Conservation (phyloP, 163 green algal species). For the Chlamydomonas reinhardtii region DNA sequence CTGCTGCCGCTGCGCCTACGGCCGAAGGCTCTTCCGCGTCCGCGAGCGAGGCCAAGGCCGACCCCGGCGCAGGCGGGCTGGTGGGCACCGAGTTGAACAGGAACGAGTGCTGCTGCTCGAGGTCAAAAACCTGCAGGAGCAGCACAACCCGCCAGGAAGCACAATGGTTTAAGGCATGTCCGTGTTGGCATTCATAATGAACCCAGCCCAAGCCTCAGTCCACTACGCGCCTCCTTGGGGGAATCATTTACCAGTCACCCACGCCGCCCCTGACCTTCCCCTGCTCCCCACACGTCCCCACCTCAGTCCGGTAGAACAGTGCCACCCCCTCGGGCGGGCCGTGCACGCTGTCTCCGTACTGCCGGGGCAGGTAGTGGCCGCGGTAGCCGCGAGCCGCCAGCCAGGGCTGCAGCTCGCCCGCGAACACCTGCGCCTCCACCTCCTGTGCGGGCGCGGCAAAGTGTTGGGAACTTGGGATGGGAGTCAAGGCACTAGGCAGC, state of each 20-base stretch:
- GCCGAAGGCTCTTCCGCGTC: neutral
- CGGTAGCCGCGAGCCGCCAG: slow-evolving; percentile 53
- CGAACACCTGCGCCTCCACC: slow-evolving; percentile 65
- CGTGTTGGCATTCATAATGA: no score
- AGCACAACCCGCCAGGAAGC: no score
- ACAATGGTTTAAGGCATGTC: no score
- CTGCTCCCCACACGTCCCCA: no score
- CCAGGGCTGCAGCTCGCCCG: slow-evolving; percentile 57
- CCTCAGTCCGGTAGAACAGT: slow-evolving; percentile 54
- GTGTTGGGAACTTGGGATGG: no score
- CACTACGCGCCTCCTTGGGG: no score
- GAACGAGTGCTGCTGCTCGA: neutral
- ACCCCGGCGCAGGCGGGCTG: neutral
- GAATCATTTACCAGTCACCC: no score
- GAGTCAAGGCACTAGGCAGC: no score
- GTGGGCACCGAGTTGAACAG: slow-evolving; percentile 18
- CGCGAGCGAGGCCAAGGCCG: neutral
- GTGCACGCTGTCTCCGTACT: slow-evolving; percentile 7
- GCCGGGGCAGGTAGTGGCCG: slow-evolving; percentile 42
- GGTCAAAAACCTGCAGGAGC: neutral
- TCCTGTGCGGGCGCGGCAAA: slow-evolving; percentile 27
- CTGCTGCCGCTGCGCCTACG: no score
- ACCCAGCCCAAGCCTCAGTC: no score
- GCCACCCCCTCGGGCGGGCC: slow-evolving; percentile 58
- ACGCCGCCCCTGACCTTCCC: no score